These are phyloP conservation scores for Scenedesmus sp. DNA, from an alignment of 163 green algal species.

Conservation along the genomic window DNA sequence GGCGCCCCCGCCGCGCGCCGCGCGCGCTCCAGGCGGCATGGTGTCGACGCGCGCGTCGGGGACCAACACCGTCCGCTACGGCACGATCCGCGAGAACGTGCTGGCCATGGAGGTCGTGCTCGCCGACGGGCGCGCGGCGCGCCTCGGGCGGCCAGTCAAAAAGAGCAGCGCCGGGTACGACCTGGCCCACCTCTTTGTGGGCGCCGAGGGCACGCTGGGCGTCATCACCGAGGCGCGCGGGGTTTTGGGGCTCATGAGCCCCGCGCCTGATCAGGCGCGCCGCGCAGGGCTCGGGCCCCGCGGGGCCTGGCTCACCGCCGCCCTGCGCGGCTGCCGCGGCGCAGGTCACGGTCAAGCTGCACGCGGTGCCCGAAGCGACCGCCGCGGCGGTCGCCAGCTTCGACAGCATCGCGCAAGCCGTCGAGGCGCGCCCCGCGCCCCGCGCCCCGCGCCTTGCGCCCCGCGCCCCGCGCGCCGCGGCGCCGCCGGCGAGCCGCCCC, in stretches of 20 bases:
- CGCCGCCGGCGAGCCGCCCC: too few species aligned
- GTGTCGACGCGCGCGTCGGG: constrained; percentile 65
- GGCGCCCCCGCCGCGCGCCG: too few species aligned
- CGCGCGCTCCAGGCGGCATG: constrained; percentile 38
- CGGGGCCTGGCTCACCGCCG: too few species aligned
- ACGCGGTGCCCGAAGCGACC: constrained; percentile 57
- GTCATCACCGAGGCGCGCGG: constrained; percentile 81
- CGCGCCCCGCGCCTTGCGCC: too few species aligned
- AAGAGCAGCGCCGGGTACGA: constrained; percentile 79
- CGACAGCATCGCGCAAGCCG: constrained; percentile 43
- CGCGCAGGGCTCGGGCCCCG: too few species aligned
- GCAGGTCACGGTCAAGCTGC: constrained; percentile 70
- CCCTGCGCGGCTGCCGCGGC: constrained; percentile 77
- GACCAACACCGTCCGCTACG: constrained; percentile 74
- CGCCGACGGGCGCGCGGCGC: constrained; percentile 57
- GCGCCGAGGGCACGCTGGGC: constrained; percentile 85
- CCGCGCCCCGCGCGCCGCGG: too few species aligned
- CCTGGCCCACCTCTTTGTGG: constrained; percentile 81
- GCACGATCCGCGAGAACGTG: constrained; percentile 77
- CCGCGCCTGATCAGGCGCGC: too few species aligned
- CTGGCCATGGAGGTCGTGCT: constrained; percentile 67
- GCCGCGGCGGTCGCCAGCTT: constrained; percentile 63
- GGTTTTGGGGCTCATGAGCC: too few species aligned
- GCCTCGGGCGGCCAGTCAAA: constrained; percentile 40
- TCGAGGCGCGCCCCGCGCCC: too few species aligned